A percentile compares a stretch with the other conserved stretches of the same genome.
These are phyloP conservation scores for Cutaneotrichosporon sp. DNA, from an alignment of 1,284 basidiomycete species.

Conservation along the genomic window DNA sequence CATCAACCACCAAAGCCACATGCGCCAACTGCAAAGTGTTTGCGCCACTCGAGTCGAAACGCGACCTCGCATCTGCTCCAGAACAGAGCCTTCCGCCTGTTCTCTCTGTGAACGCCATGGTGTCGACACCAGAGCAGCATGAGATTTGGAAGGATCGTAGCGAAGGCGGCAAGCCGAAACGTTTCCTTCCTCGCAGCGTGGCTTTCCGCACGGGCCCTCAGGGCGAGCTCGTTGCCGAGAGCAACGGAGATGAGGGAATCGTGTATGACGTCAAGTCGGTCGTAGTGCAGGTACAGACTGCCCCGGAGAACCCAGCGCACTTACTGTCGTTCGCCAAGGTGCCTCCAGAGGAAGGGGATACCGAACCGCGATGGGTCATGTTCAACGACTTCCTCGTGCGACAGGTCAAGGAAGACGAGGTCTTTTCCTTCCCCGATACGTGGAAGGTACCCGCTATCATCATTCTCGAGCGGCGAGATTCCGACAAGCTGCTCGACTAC, in stretches of 20 bases:
- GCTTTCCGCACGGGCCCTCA: conserved; percentile 31
- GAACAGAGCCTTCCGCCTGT: conserved; percentile 66
- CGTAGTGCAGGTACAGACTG: conserved; percentile 74
- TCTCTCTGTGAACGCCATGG: conserved; percentile 80
- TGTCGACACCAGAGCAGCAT: conserved; percentile 69
- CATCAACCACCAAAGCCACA: conserved; percentile 75
- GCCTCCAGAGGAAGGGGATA: conserved; percentile 57
- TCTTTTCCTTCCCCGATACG: conserved; percentile 73
- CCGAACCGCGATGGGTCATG: conserved; percentile 71
- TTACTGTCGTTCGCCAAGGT: conserved; percentile 80
- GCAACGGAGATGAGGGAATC: conserved; percentile 53
- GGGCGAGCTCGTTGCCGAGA: conserved; percentile 54
- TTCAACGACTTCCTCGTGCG: conserved; percentile 97
- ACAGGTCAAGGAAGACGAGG: conserved; percentile 77
- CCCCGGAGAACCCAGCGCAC: conserved; percentile 68
- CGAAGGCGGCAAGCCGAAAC: conserved; percentile 17
- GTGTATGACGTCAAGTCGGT: conserved; percentile 64
- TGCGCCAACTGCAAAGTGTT: conserved; percentile 79
- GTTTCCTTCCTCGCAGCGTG: conserved; percentile 45
- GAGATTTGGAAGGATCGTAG: conserved; percentile 68
- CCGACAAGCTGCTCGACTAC: conserved; percentile 59
- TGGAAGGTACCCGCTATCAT: conserved; percentile 96
- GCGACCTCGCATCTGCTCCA: conserved; percentile 59
- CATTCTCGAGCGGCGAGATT: conserved; percentile 75
- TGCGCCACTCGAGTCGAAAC: conserved; percentile 64